Percentiles rank a stretch among this genome's conserved stretches.
Conservation (phyloP, 768 basidiomycete species). For the Rhodosporidiobolus odoratus region DNA sequence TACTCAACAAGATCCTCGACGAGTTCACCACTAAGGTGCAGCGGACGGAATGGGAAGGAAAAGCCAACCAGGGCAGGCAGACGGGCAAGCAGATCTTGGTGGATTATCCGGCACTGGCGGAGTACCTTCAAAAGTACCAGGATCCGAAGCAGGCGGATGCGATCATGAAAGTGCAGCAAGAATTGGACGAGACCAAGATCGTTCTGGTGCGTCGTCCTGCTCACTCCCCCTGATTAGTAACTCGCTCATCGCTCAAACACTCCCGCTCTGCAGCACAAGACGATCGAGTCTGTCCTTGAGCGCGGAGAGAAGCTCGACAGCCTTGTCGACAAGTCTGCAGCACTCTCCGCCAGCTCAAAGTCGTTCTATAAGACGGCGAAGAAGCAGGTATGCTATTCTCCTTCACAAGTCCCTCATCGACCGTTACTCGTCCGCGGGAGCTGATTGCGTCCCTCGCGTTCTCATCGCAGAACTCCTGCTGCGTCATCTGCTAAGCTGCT, state of each 20-base stretch:
- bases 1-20: conserved; percentile 85
- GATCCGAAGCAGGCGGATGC: conserved; percentile 95
- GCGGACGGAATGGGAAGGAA: conserved; percentile 56
- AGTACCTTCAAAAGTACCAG: conserved; percentile 85
- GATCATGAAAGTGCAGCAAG: conserved; percentile 96
- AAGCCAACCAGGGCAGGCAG: conserved; percentile 46
- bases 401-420: too few species aligned
- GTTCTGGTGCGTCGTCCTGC: conserved; percentile 62
- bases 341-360: conserved; percentile 82
- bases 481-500: conserved; percentile 56
- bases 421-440: not conserved
- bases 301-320: conserved; percentile 95
- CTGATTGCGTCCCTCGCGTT: not conserved
- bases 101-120: conserved; percentile 68
- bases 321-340: conserved; percentile 82
- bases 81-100: conserved; percentile 52
- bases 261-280: conserved; percentile 71
- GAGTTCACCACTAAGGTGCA: conserved; percentile 80
- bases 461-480: conserved; percentile 86
- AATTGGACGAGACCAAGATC: conserved; percentile 98
- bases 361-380: conserved; percentile 99
- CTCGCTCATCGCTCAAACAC: too few species aligned
- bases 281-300: conserved; percentile 92
- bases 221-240: not conserved
- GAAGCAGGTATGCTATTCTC: conserved; percentile 60